Evolutionary conservation across 2,329 filamentous ascomycete species (phyloP), one percentile per base, ranked within the genome.

Genomic region (Biscogniauxia mediterranea): DNA sequence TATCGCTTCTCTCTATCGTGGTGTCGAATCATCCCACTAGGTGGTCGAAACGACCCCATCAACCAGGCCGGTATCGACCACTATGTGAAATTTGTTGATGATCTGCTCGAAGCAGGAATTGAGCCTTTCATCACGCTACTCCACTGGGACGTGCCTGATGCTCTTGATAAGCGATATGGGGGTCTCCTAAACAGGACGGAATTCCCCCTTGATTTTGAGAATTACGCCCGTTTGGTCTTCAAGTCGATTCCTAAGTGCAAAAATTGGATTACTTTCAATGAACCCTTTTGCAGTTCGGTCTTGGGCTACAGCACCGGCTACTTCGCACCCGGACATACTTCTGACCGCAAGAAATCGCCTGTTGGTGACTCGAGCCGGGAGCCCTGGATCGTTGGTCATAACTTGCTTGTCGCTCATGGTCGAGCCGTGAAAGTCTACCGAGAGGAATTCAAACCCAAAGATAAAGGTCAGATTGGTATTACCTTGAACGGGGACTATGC

Each of bases 241-340:
- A 83, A 89, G 73, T 85, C 87, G 1, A 82, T 96, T 55, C 84
- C 87, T 58, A 89, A 88, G 75, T 91, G 93, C 71, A 92, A 92
- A 80, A 83, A 91, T 77, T 96, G 92, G 92, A 91, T 93, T 75
- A 95, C 91, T 25, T 92, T 94, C 79, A 95, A 95, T 75, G 92
- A 96, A 80, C 92, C 92, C 3, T 95, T 90, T 87, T 96, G 91
- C 78, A 91, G 87, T 65, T 86, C 89, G 57, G 88, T 95, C 63
- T 83, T 95, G 51, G 92, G 92, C 42, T 95, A 94, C 77, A 90
- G 84, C 72, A 86, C 84, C 51, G 92, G 92, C 26, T 80, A 86
- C 64, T 93, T 93, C 73, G 92, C 92, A 11, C 92, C 92, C 0
- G 92, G 92, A n/a, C 88, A 86, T 71, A 91, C 88, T 6, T 92